Evolutionary conservation across 2,329 filamentous ascomycete genomes (phyloP), one percentile per base, ranked within the genome.

Genomic region (Ceratocystis eucalypticola): DNA sequence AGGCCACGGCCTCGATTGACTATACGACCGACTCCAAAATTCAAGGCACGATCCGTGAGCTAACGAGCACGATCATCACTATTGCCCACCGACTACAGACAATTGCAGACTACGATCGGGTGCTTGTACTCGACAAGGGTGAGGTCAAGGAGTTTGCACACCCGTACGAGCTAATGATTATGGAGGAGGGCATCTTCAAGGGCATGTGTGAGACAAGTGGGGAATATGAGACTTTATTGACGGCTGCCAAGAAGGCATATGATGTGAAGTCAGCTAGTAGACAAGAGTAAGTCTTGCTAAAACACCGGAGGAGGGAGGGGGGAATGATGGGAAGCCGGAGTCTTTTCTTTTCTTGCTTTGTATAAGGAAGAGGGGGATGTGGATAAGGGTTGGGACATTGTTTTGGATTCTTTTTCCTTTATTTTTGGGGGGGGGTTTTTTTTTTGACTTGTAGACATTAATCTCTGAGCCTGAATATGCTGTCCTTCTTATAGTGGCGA

Each of bases 41-140:
- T 71, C 94, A 99, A 76, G 91, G 90, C 72, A 97, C 94, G 0
- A 92, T 99, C 69, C 88, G 91, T n/a, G 89, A 96, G 75, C 83
- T 97, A 71, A 88, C 86, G 70, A 90, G 91, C 74, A 99, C 94
- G 0, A 96, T 95, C 68, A 89, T 97, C 74, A 97, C 94, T 0
- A 97, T 99, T 72, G 94, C 94, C 0, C 94, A 99, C 76, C 85
- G 94, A 20, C 80, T 99, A 70, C 91, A 96, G 74, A 99, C 94
- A 0, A 97, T 99, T 75, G 92, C 94, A 33, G 94, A 99, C 74
- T 99, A 97, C 73, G 94, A 99, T 77, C 96, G 96, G 79, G 93
- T 99, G 15, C 79, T 99, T 17, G 92, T 99, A 12, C 80, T 99
- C 3, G 94, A 99, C 72, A 90, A 92, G 74, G 94, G 94, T 8